Base-by-base conservation (phyloP, 2,329 filamentous ascomycete species). In the Nigrospora osmanthi region DNA sequence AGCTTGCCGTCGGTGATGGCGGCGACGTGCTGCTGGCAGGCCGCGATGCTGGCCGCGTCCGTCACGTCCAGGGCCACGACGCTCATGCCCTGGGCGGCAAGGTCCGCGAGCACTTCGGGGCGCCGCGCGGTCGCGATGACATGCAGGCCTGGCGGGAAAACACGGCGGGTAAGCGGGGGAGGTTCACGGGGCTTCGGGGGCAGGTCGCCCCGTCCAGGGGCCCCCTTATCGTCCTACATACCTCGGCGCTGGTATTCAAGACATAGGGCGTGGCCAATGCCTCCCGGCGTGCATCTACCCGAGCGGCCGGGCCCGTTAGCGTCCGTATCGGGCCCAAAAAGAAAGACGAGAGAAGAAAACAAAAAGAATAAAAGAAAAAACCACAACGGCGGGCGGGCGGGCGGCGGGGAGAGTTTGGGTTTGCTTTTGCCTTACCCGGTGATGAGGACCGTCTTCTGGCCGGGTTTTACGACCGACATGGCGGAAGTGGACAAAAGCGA, bases 61-160 rank as follows among this genome's bases (percentile, higher is more conserved):
- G 75, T 79, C 30, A 81, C 76, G 45, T 81, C 77, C 11, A 80
- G 69, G 31, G 64, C 54, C 10, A 80, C 51, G 14, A 68, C 65
- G 46, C 67, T 73, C 59, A 80, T 72, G 46, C 74, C 73, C 46
- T 68, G 49, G 7, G 59, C 63, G 4, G 62, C 65, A 32, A 80
- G 61, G 1, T 68, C 68, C 34, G 61, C 52, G 44, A 80, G 63
- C 12, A 77, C 69, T 35, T 71, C 66, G 0, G 63, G 59, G 15
- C 71, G 69, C 35, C 78, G 73, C 13, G 76, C 76, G 2, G 76
- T 77, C 0, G 76, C 76, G 47, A 81, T 77, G 52, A 80, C 76
- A 50, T 75, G 71, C 31, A 73, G 59, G 38, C 72, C 73, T 75
- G 38, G 9, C 6, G 23, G 23, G 9, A 7, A 28, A 28, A 28